Percentiles rank a stretch among this genome's conserved stretches.
Evolutionary conservation across 73 alveolate species (phyloP).

Genomic region (Paraurostyla sp.): DNA sequence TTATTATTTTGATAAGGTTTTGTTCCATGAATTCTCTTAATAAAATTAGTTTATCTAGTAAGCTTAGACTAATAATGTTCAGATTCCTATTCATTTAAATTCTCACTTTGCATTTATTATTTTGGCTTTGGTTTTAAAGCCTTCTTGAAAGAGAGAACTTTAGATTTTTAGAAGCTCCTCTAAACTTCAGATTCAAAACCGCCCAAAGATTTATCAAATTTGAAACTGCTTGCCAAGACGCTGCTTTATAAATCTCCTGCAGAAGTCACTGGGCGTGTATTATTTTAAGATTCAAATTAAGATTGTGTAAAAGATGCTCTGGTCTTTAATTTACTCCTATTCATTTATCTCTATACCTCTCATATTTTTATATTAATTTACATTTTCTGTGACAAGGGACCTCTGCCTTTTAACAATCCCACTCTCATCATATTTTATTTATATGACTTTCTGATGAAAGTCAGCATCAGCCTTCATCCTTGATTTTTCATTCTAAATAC

Average conservation of each 20-base stretch:
- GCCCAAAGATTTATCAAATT: constrained; percentile 10
- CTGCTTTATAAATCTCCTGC: constrained; percentile 10
- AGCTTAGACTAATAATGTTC: too few relatives aligned
- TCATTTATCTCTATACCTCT: background rate
- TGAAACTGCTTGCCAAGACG: constrained; percentile 13
- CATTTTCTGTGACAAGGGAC: background rate
- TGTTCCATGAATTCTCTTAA: too few relatives aligned
- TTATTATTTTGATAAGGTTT: too few relatives aligned
- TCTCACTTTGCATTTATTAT: too few relatives aligned
- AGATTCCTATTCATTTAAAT: too few relatives aligned
- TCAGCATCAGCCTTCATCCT: background rate
- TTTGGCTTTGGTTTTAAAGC: background rate
- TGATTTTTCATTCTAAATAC: background rate
- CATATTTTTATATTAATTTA: background rate
- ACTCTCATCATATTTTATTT: background rate
- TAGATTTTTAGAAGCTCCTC: background rate
- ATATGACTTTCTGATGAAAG: background rate
- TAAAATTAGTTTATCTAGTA: too few relatives aligned
- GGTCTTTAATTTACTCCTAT: background rate
- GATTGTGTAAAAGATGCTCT: too few relatives aligned
- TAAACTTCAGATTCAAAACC: background rate
- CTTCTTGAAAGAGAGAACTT: background rate
- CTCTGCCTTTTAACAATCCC: background rate
- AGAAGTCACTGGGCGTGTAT: background rate
- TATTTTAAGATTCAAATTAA: background rate